A percentile compares a stretch with the other conserved stretches of the same genome.
Evolutionary conservation across 2,329 filamentous ascomycete species (phyloP).

Genomic region (Diaporthe citriasiana): DNA sequence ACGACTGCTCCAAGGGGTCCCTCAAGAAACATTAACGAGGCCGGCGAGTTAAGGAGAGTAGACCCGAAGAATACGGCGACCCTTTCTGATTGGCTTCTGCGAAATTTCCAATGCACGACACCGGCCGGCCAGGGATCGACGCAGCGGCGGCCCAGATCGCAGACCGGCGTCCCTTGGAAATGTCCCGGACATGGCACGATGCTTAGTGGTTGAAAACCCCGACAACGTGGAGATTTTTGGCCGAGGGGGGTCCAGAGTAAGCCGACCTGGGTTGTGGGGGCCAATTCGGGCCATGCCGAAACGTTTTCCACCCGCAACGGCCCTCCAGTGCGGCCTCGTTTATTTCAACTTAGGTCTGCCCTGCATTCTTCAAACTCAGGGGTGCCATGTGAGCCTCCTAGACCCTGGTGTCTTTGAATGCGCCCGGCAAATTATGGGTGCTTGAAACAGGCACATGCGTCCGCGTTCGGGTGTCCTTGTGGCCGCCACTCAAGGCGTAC

Average conservation of each 20-base stretch:
- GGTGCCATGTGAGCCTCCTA: not conserved
- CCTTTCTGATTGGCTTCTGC: not conserved
- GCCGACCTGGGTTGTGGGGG: not conserved
- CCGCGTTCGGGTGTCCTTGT: not conserved
- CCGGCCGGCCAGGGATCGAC: not conserved
- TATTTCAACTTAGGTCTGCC: not conserved
- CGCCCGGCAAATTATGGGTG: too few relatives aligned
- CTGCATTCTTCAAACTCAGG: not conserved
- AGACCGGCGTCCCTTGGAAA: not conserved
- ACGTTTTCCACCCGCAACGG: not conserved
- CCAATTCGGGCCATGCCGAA: constrained; percentile 10
- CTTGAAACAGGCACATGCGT: not conserved
- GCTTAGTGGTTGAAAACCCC: not conserved
- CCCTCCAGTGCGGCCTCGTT: not conserved
- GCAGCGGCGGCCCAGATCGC: not conserved
- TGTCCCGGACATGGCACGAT: constrained; percentile 15
- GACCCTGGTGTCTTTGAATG: not conserved
- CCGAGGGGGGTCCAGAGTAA: not conserved
- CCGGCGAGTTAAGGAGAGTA: not conserved
- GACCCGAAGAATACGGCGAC: too few relatives aligned
- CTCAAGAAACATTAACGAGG: not conserved
- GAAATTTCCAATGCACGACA: not conserved
- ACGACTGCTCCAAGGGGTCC: not conserved
- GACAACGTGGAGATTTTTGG: not conserved
- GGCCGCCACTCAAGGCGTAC: not conserved